A percentile compares a stretch with the other conserved stretches of the same genome.
Evolutionary conservation across 2,329 filamentous ascomycete species (phyloP).

Genomic region (Camptophora hylomeconis): DNA sequence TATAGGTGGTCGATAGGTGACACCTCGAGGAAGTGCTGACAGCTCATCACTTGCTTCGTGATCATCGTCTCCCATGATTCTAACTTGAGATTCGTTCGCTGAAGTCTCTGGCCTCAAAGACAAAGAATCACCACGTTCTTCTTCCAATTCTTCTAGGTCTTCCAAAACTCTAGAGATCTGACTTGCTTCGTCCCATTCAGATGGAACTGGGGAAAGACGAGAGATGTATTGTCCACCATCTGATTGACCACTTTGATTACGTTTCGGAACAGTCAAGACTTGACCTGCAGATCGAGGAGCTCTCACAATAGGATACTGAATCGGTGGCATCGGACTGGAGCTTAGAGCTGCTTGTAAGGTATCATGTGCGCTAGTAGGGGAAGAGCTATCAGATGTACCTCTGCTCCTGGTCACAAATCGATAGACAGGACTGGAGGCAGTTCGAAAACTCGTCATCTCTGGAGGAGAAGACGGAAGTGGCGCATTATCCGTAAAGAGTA

Average conservation of each 20-base stretch:
- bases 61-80: conserved; percentile 11
- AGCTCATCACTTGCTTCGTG: conserved; percentile 18
- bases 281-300: no score
- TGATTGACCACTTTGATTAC: conserved; percentile 15
- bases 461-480: conserved; percentile 10
- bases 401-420: conserved; percentile 8
- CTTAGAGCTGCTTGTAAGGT: conserved; percentile 26
- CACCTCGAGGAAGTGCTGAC: conserved; percentile 12
- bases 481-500: conserved; percentile 6
- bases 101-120: conserved; percentile 4
- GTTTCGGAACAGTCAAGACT: conserved; percentile 19
- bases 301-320: conserved; percentile 20
- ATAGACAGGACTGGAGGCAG: conserved; percentile 14
- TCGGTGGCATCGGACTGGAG: conserved; percentile 15
- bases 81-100: conserved; percentile 13
- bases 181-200: conserved; percentile 21
- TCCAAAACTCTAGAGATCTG: conserved; percentile 8
- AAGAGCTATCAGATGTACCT: conserved; percentile 9
- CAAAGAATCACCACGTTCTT: conserved; percentile 14
- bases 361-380: conserved; percentile 17
- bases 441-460: conserved; percentile 4
- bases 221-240: conserved; percentile 11
- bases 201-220: conserved; percentile 32
- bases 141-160: conserved; percentile 7
- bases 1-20: conserved; percentile 11